Evolutionary conservation across 2,329 filamentous ascomycete genomes (phyloP).

Genomic region (Fusarium solani-melongenae): DNA sequence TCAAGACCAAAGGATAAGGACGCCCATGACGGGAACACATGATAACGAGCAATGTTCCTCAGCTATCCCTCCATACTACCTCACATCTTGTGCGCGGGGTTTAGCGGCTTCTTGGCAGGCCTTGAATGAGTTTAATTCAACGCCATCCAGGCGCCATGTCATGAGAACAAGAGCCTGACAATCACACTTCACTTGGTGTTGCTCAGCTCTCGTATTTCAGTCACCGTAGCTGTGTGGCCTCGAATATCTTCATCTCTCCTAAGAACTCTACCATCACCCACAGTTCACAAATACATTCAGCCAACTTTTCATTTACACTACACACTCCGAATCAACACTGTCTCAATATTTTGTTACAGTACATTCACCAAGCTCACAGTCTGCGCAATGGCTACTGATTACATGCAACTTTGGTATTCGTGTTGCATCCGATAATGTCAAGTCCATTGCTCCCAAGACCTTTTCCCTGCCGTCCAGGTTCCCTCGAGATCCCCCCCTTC

Average conservation of each 20-base stretch:
- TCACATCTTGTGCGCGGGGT: not conserved
- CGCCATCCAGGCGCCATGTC: not conserved
- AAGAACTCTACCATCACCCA: not conserved
- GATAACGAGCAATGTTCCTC: not conserved
- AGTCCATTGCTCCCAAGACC: constrained; percentile 23
- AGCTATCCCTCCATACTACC: not conserved
- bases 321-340: not conserved
- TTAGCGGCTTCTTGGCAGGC: not conserved
- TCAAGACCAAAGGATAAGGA: not conserved
- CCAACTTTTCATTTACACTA: not conserved
- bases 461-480: constrained; percentile 21
- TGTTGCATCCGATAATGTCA: constrained; percentile 12
- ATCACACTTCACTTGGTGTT: not conserved
- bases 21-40: not conserved
- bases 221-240: not conserved
- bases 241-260: not conserved
- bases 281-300: not conserved
- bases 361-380: not conserved
- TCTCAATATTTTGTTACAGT: not conserved
- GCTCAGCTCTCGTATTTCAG: not conserved
- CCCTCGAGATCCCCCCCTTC: constrained; percentile 21
- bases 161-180: not conserved
- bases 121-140: constrained; percentile 10
- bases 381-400: not conserved
- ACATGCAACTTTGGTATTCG: constrained; percentile 29